These are phyloP conservation scores for Fremontodendron californicum DNA, from an alignment of 345 rosid species.

Conservation along the genomic window DNA sequence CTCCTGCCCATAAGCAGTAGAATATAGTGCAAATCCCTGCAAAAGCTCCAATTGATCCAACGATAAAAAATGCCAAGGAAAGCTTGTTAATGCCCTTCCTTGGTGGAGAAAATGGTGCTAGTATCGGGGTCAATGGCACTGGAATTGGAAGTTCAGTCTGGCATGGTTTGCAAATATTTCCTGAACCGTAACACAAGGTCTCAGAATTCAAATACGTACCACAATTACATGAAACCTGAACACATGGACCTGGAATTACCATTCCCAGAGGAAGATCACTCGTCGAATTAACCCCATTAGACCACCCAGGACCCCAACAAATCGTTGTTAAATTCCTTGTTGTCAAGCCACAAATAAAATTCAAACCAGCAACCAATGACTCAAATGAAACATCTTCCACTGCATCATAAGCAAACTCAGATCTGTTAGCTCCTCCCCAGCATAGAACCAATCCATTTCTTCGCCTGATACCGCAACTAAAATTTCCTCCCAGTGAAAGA, in stretches of 20 bases:
- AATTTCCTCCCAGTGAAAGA: slow-evolving; percentile 38
- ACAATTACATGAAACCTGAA: slow-evolving; percentile 40
- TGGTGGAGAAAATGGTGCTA: slow-evolving; percentile 12
- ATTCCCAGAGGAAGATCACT: slow-evolving; percentile 28
- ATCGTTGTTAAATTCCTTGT: slow-evolving; percentile 36
- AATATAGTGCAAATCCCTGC: slow-evolving; percentile 37
- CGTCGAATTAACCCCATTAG: slow-evolving; percentile 11
- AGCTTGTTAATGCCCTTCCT: slow-evolving; percentile 15
- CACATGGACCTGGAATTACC: slow-evolving; percentile 57
- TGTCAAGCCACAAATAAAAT: slow-evolving; percentile 47
- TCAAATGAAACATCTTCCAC: slow-evolving; percentile 35
- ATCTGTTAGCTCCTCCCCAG: slow-evolving; percentile 44
- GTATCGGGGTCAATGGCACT: slow-evolving; percentile 35
- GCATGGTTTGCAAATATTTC: slow-evolving; percentile 50
- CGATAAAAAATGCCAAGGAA: slow-evolving; percentile 30
- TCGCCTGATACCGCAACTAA: slow-evolving; percentile 40
- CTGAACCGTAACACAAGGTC: slow-evolving; percentile 43
- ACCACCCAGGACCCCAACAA: slow-evolving; percentile 58
- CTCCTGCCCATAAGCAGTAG: slow-evolving; percentile 33
- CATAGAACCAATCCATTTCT: slow-evolving; percentile 43
- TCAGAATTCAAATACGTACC: slow-evolving; percentile 48
- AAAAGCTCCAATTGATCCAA: slow-evolving; percentile 51
- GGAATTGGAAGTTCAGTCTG: slow-evolving; percentile 43
- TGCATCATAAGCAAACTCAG: slow-evolving; percentile 9
- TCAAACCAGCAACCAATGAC: slow-evolving; percentile 42